Evolutionary conservation across 148 eudicot species (phyloP), one percentile per base, ranked within the genome.

Genomic region (Rhododendron ferrugineum): DNA sequence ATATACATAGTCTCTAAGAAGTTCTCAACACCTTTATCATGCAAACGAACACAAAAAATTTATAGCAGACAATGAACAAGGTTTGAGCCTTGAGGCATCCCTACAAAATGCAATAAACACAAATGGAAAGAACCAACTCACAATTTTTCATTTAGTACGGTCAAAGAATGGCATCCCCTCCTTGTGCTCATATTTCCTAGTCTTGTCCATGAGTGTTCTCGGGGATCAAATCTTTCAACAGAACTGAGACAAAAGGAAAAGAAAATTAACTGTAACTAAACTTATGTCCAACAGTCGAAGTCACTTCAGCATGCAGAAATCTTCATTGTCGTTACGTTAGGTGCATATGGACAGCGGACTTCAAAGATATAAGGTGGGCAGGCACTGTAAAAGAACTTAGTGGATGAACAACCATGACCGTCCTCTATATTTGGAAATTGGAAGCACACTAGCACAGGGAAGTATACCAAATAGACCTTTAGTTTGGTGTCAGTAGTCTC

Each of bases 151-250:
- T 91, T 92, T 83, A 90, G 86, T 78, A 90, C 94, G 11, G 91
- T 87, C 86, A 92, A 80, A 32, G 95, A 90, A 87, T 94, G 97
- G 83, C 95, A 93, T 47, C 96, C 95, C 90, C 95, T 95, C 78
- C 87, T 26, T 93, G 74, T 40, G 85, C 79, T 88, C 97, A 95
- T 95, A 77, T 86, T 89, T 42, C 78, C 87, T 18, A 93, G 74
- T 40, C 68, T 83, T 54, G 83, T 85, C 97, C 98, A 94, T 20
- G 90, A 83, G 28, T 72, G 87, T 86, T 89, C 92, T 47, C 98
- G 92, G 66, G 97, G 94, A 77, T 95, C 98, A 89, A 90, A 87
- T 87, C 95, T 91, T 90, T 94, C 98, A 75, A 89, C 88, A 44
- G 97, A 90, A 44, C 98, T 95, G 90, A 81, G 85, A 89, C 28